Evolutionary conservation across 371 early-diverging fungal species (phyloP).

Genomic region (Basidiobolus heterosporus): DNA sequence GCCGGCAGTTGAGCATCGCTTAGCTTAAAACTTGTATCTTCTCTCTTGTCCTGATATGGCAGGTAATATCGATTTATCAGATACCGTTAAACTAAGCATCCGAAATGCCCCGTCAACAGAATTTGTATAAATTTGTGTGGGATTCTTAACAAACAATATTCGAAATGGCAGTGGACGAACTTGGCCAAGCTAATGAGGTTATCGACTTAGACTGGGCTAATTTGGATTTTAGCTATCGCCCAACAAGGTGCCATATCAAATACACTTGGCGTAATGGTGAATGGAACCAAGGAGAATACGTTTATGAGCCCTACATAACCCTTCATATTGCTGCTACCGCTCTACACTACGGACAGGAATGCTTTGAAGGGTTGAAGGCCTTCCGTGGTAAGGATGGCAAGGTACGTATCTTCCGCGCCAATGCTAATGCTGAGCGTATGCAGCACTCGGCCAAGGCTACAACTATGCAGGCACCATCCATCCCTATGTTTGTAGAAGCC

Average conservation of each 20-base stretch:
- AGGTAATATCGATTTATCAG: no score
- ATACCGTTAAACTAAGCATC: no score
- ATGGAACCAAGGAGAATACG: slow-evolving; percentile 45
- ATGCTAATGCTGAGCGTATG: slow-evolving; percentile 54
- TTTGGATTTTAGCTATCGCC: slow-evolving; percentile 49
- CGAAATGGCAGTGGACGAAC: no score
- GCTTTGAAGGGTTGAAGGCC: slow-evolving; percentile 73
- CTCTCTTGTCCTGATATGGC: no score
- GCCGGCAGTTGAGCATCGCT: no score
- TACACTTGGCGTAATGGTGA: slow-evolving; percentile 38
- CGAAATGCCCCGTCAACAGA: no score
- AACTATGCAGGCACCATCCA: slow-evolving; percentile 43
- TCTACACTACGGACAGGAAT: slow-evolving; percentile 57
- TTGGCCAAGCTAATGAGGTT: not conserved
- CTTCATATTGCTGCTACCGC: slow-evolving; percentile 38
- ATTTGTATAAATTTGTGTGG: no score
- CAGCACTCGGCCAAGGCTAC: slow-evolving; percentile 28
- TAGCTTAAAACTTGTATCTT: no score
- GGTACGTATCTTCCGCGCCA: slow-evolving; percentile 57
- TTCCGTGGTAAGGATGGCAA: slow-evolving; percentile 54
- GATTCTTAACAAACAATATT: no score
- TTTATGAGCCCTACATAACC: slow-evolving; percentile 23
- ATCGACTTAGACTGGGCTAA: slow-evolving; percentile 42
- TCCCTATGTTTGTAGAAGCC: slow-evolving; percentile 47
- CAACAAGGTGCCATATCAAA: slow-evolving; percentile 40